Base-by-base conservation (phyloP, 352 stramenopile genomes). In the Phytopythium cucurbitacearum region DNA sequence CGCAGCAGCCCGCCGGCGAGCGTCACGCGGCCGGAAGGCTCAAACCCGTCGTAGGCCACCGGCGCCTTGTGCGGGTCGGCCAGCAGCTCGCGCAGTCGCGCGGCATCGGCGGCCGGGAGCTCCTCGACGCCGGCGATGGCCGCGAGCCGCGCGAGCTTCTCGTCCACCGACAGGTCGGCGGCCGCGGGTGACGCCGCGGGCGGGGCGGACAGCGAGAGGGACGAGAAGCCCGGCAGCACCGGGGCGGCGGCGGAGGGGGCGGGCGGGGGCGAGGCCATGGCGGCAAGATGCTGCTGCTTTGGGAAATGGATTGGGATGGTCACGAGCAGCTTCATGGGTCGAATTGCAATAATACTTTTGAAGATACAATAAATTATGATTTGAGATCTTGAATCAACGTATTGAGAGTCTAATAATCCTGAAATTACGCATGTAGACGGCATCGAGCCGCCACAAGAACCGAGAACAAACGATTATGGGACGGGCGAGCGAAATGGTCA, bases 21-120 rank as follows among this genome's bases (percentile, higher is more conserved):
- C 67, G 99, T 98, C 90, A 99, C 98, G 37, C 97, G 93, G 21
- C 97, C 97, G 34, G 86, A 98, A 0, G 97, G 97, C 71, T 99
- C 97, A 59, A 99, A 99, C 36, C 97, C 97, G 60, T 99, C 97
- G 78, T 99, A 99, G 33, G 86, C 84, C 35, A 97, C 66, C 5
- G 92, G 91, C 32, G 68, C 41, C 68, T 97, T 97, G 45, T 73
- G 51, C n/a, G 2, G 16, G 33, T 65, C 61, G 21, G 76, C 66
- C 35, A 98, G 79, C 21, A 98, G 68, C 35, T 61, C 58, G 51
- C 68, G 76, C 32, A 98, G 68, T 44, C 97, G 89, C 33, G 77
- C 60, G 34, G 96, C 79, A 45, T 71, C 40, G 37, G 68, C 63
- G 15, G 59, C 9, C 6, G 71, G 62, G 32, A 91, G 57, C 16